Evolutionary conservation across 345 rosid species (phyloP).

Genomic region (Psidium guajava): DNA sequence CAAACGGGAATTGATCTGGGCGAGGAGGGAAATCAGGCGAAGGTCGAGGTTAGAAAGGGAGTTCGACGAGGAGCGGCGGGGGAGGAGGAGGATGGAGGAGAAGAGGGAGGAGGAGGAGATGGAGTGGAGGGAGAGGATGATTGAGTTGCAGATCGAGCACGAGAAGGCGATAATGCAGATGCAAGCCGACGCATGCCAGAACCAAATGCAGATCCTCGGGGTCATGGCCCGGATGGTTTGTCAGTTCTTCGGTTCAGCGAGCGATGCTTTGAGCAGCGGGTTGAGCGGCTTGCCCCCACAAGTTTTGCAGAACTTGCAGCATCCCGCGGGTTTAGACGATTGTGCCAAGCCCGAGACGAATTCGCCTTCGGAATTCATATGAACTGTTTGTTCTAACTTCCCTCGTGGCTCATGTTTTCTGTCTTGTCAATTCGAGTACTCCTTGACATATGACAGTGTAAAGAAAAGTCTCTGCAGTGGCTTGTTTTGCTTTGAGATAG

Average conservation of each 20-base stretch:
- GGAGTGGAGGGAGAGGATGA: slow-evolving; percentile 62
- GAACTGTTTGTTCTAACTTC: not conserved
- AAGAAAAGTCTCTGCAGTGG: not conserved
- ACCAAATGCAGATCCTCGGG: slow-evolving; percentile 64
- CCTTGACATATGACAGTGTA: not conserved
- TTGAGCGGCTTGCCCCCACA: slow-evolving; percentile 21
- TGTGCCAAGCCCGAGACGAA: slow-evolving; percentile 47
- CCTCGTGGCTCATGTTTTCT: not conserved
- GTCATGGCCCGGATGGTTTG: slow-evolving; percentile 50
- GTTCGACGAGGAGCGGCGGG: slow-evolving; percentile 33
- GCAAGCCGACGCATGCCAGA: slow-evolving; percentile 66
- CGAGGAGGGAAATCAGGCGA: slow-evolving; percentile 33
- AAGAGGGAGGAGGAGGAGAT: slow-evolving; percentile 70
- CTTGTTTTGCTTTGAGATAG: not conserved
- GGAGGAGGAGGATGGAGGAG: slow-evolving; percentile 49
- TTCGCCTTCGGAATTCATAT: slow-evolving; percentile 66
- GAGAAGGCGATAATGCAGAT: slow-evolving; percentile 67
- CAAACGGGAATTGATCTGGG: slow-evolving; percentile 36
- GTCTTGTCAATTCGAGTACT: not conserved
- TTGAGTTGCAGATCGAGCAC: slow-evolving; percentile 55
- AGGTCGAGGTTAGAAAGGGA: slow-evolving; percentile 37
- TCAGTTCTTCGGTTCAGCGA: slow-evolving; percentile 48
- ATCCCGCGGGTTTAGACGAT: slow-evolving; percentile 47
- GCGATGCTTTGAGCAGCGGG: slow-evolving; percentile 37
- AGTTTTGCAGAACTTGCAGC: slow-evolving; percentile 63